phyloP scores from a whole-genome alignment of 441 rosid genomes.

The Raphanus hybrid region DNA sequence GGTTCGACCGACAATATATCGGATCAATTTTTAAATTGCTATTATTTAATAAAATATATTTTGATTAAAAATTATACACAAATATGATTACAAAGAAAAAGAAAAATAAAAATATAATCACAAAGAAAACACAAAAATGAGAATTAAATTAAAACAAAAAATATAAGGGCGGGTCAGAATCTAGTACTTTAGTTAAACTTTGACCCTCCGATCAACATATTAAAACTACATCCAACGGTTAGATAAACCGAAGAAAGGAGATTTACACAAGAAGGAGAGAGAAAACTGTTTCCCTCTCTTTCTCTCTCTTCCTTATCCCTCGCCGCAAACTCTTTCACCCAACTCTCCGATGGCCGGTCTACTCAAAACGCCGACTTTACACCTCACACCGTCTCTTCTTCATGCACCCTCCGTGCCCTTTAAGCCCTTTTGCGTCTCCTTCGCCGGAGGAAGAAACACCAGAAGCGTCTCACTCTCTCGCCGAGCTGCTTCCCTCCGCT shows the following conservation, averaged over 20 bases:
- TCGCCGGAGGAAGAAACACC: slow-evolving; percentile 22
- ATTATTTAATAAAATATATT: too few species aligned
- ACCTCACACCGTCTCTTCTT: slow-evolving; percentile 36
- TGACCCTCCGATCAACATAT: slow-evolving; percentile 24
- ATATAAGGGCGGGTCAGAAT: too few species aligned
- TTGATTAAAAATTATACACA: too few species aligned
- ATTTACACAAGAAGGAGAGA: slow-evolving; percentile 17
- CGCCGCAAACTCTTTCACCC: slow-evolving; percentile 21
- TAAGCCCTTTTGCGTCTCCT: slow-evolving; percentile 46
- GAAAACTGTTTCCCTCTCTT: neutral
- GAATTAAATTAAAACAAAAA: too few species aligned
- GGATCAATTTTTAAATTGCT: too few species aligned
- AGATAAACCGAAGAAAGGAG: slow-evolving; percentile 8
- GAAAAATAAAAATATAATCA: too few species aligned
- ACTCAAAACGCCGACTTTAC: slow-evolving; percentile 63
- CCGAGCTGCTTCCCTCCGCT: slow-evolving; percentile 39
- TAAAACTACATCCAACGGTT: slow-evolving; percentile 43
- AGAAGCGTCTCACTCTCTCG: slow-evolving; percentile 32
- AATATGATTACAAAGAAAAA: too few species aligned
- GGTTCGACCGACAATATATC: too few species aligned
- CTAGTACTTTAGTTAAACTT: neutral
- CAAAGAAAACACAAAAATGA: too few species aligned
- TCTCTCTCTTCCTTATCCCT: slow-evolving; percentile 17
- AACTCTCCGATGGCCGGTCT: slow-evolving; percentile 64
- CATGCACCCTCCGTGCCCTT: slow-evolving; percentile 31